Conservation (phyloP, 2,329 filamentous ascomycete genomes). For the Fusarium tupiense region DNA sequence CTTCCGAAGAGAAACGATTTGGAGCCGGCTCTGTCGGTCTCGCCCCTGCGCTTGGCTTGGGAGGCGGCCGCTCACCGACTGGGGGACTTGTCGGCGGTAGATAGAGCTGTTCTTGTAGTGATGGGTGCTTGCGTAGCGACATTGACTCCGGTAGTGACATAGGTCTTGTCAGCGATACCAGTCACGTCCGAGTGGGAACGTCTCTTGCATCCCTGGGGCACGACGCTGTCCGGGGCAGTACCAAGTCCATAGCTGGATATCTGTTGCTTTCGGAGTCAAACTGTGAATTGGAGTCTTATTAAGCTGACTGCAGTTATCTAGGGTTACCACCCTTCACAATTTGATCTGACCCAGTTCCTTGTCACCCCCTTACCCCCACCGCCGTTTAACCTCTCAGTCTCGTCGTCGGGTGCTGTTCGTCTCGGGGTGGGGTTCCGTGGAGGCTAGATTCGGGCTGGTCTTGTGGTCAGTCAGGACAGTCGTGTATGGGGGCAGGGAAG, state of each 20-base stretch:
- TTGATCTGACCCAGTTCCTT: too few species aligned
- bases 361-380: too few species aligned
- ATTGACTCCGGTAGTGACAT: not conserved
- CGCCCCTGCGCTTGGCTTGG: not conserved
- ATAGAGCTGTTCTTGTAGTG: not conserved
- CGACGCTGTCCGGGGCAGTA: accelerated
- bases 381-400: not conserved
- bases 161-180: too few species aligned
- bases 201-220: not conserved
- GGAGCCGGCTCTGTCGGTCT: not conserved
- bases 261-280: not conserved
- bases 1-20: not conserved
- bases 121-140: too few species aligned
- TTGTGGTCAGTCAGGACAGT: not conserved
- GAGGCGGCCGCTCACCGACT: not conserved
- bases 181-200: accelerated
- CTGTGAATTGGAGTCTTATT: too few species aligned
- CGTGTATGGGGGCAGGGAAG: not conserved
- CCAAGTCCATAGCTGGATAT: not conserved
- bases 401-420: not conserved
- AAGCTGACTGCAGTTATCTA: too few species aligned
- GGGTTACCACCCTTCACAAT: too few species aligned
- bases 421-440: not conserved
- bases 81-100: too few species aligned
- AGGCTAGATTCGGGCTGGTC: too few species aligned